A percentile compares a stretch with the other conserved stretches of the same genome.
These are phyloP conservation scores for Aspergillus sp. DNA, from an alignment of 2,329 filamentous ascomycete species.

Conservation along the genomic window DNA sequence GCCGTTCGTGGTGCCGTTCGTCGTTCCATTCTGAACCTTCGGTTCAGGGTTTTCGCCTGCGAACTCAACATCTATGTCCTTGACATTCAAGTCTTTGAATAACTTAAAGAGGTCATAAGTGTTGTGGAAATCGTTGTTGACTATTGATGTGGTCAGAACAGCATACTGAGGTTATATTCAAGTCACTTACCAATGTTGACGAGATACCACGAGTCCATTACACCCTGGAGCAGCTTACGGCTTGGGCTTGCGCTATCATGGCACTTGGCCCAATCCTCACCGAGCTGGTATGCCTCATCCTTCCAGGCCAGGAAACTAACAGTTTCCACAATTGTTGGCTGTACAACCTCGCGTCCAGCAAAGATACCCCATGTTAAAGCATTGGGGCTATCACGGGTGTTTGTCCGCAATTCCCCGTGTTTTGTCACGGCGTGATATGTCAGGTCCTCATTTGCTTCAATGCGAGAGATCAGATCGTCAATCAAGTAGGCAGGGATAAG, in stretches of 20 bases:
- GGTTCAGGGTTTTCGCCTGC: constrained; percentile 16
- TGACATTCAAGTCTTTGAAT: constrained; percentile 68
- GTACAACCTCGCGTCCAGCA: constrained; percentile 98
- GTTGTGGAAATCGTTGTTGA: constrained; percentile 97
- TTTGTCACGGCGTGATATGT: constrained; percentile 95
- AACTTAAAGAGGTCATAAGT: constrained; percentile 78
- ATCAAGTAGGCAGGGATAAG: constrained; percentile 80
- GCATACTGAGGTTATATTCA: constrained; percentile 3
- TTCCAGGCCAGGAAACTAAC: constrained; percentile 98
- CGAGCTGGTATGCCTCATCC: constrained; percentile 92
- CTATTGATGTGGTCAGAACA: constrained; percentile 48
- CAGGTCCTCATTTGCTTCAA: constrained; percentile 75
- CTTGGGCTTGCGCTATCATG: constrained; percentile 75
- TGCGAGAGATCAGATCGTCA: constrained; percentile 71
- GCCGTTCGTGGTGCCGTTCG: constrained; percentile 19
- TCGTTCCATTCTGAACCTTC: constrained; percentile 24
- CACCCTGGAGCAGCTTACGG: constrained; percentile 72
- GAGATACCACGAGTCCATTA: constrained; percentile 90
- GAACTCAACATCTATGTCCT: constrained; percentile 37
- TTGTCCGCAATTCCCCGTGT: constrained; percentile 76
- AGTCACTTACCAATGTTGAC: constrained; percentile 80
- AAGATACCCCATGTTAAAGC: constrained; percentile 99
- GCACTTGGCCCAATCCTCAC: constrained; percentile 91
- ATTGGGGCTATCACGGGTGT: constrained; percentile 82
- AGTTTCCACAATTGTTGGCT: constrained; percentile 98